phyloP scores from a whole-genome alignment of 2,329 filamentous ascomycete genomes.

The Colletotrichum lupini region DNA sequence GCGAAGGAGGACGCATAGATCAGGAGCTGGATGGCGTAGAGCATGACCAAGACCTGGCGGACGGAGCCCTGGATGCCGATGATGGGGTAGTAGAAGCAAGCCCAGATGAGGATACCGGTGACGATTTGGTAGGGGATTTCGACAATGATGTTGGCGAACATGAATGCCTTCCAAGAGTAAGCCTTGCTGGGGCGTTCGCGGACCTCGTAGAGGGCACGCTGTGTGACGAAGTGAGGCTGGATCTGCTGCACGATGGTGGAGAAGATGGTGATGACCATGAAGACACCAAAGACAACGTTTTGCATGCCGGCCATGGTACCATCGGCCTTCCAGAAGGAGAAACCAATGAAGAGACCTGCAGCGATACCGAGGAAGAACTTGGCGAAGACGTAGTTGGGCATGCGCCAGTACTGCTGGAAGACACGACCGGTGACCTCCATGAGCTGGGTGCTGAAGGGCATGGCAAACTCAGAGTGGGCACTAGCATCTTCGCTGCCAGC shows the following conservation, averaged over 20 bases:
- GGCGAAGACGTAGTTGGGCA: constrained; percentile 80
- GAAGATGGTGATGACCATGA: constrained; percentile 82
- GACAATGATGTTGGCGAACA: constrained; percentile 76
- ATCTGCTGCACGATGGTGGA: constrained; percentile 76
- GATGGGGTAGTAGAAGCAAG: constrained; percentile 76
- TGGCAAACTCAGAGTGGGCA: constrained; percentile 77
- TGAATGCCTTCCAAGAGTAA: constrained; percentile 81
- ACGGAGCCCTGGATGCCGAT: constrained; percentile 59
- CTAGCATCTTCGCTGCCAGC: constrained; percentile 34
- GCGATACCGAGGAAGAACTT: constrained; percentile 72
- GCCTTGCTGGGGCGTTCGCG: constrained; percentile 79
- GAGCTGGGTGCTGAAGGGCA: constrained; percentile 76
- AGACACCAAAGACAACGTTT: constrained; percentile 79
- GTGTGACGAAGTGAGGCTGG: constrained; percentile 81
- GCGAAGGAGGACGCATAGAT: constrained; percentile 79
- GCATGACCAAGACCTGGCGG: constrained; percentile 72
- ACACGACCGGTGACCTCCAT: constrained; percentile 73
- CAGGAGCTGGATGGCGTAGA: constrained; percentile 74
- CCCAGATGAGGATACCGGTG: constrained; percentile 71
- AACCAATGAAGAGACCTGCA: constrained; percentile 78
- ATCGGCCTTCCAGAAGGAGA: constrained; percentile 71
- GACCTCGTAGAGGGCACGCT: constrained; percentile 80
- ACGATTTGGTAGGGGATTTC: constrained; percentile 79
- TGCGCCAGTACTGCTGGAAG: constrained; percentile 88
- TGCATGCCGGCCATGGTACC: constrained; percentile 76